These are phyloP conservation scores for Nephelium lappaceum DNA, from an alignment of 345 rosid species.

Conservation along the genomic window DNA sequence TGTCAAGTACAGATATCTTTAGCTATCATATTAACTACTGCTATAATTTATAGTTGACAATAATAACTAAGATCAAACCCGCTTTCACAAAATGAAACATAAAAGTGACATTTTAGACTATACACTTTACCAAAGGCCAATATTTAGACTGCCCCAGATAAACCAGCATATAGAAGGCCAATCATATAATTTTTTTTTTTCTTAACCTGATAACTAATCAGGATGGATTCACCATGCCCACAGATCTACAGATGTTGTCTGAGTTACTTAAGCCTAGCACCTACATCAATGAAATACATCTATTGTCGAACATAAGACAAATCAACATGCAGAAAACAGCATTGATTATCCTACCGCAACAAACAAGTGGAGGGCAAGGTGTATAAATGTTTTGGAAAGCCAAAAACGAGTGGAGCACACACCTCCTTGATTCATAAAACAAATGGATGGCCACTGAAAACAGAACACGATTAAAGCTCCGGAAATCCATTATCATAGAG, in stretches of 20 bases:
- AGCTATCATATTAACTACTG: not conserved
- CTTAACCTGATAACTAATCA: not conserved
- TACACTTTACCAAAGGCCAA: not conserved
- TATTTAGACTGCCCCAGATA: not conserved
- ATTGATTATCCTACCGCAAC: not conserved
- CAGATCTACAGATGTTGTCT: not conserved
- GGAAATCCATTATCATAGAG: not conserved
- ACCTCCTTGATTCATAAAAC: not conserved
- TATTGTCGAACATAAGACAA: not conserved
- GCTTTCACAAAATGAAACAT: not conserved
- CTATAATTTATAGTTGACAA: not conserved
- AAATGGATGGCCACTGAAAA: not conserved
- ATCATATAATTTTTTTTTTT: not conserved
- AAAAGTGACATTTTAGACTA: not conserved
- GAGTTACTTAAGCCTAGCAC: conserved; percentile 5
- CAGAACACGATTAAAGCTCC: not conserved
- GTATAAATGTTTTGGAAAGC: not conserved
- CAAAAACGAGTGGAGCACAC: not conserved
- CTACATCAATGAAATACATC: not conserved
- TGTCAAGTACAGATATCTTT: not conserved
- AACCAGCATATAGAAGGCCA: not conserved
- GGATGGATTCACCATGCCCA: not conserved
- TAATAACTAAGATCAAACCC: not conserved
- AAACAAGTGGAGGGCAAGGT: not conserved
- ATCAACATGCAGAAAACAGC: not conserved